Percentiles rank a stretch among this genome's conserved stretches.
phyloP scores from a whole-genome alignment of 2,329 filamentous ascomycete species.

The Sporothrix globosa region DNA sequence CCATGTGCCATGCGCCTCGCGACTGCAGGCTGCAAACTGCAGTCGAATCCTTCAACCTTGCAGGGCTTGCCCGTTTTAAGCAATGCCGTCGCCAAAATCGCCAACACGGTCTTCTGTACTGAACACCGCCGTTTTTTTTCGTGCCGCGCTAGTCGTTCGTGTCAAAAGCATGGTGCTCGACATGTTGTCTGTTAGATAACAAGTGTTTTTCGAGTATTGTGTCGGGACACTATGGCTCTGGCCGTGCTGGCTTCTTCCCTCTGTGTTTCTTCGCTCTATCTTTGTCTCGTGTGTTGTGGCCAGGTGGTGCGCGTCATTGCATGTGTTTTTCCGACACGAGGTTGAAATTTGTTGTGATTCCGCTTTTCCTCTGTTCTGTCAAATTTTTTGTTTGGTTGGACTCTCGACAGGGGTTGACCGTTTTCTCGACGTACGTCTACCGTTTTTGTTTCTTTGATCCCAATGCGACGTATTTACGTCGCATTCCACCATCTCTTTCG shows the following conservation, averaged over 20 bases:
- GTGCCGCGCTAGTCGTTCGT: slow-evolving; percentile 8
- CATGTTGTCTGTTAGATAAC: not conserved
- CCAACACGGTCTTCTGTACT: not conserved
- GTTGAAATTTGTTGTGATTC: not conserved
- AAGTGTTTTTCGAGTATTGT: not conserved
- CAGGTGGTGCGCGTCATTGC: slow-evolving; percentile 7
- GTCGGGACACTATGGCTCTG: not conserved
- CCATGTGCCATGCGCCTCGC: slow-evolving; percentile 3
- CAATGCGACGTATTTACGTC: not conserved
- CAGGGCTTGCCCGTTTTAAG: slow-evolving; percentile 7
- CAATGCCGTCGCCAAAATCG: slow-evolving; percentile 8
- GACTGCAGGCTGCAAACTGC: not conserved
- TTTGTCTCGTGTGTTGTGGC: not conserved
- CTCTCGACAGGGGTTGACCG: slow-evolving; percentile 5
- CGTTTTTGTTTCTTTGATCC: not conserved
- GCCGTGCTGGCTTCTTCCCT: not conserved
- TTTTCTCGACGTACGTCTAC: not conserved
- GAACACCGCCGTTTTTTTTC: not conserved
- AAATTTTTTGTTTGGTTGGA: too few relatives aligned
- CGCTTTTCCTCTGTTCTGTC: not conserved
- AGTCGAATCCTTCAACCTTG: not conserved
- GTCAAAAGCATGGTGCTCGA: not conserved
- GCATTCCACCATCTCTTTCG: not conserved
- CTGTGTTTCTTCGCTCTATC: not conserved
- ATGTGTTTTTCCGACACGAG: too few relatives aligned